A percentile compares a stretch with the other conserved stretches of the same genome.
These are phyloP conservation scores for Priceomyces castillae DNA, from an alignment of 805 yeast genomes.

Conservation along the genomic window DNA sequence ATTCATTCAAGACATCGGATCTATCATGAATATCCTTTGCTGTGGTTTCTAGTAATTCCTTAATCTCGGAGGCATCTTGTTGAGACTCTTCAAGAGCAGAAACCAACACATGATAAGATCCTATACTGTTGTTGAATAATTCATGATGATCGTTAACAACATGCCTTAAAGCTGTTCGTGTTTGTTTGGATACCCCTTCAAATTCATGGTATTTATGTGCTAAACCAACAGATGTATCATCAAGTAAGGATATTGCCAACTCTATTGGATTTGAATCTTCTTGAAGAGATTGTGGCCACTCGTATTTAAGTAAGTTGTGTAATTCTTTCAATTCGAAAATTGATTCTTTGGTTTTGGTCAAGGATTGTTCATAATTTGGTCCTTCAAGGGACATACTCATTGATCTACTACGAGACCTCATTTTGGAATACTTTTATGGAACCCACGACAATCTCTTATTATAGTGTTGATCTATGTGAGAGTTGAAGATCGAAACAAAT, in stretches of 20 bases:
- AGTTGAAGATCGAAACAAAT: not conserved
- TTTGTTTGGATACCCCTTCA: conserved; percentile 51
- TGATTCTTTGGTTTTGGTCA: conserved; percentile 21
- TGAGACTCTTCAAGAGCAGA: conserved; percentile 66
- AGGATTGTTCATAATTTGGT: conserved; percentile 16
- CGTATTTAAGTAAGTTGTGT: conserved; percentile 36
- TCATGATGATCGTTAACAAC: conserved; percentile 83
- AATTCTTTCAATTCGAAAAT: conserved; percentile 35
- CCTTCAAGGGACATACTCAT: conserved; percentile 22
- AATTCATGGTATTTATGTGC: conserved; percentile 74
- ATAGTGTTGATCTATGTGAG: not conserved
- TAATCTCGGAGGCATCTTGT: conserved; percentile 47
- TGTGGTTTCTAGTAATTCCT: conserved; percentile 47
- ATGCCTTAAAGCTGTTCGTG: conserved; percentile 55
- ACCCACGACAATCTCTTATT: not conserved
- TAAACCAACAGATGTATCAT: conserved; percentile 86
- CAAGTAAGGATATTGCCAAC: conserved; percentile 76
- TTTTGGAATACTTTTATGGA: not conserved
- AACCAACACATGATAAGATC: conserved; percentile 74
- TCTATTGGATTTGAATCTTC: conserved; percentile 74
- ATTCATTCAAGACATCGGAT: conserved; percentile 56
- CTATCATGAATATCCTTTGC: conserved; percentile 50
- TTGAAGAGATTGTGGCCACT: conserved; percentile 42
- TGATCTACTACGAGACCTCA: conserved; percentile 22
- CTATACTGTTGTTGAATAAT: conserved; percentile 80